These are phyloP conservation scores for Phytophthora rubi DNA, from an alignment of 352 stramenopile species.

Conservation along the genomic window DNA sequence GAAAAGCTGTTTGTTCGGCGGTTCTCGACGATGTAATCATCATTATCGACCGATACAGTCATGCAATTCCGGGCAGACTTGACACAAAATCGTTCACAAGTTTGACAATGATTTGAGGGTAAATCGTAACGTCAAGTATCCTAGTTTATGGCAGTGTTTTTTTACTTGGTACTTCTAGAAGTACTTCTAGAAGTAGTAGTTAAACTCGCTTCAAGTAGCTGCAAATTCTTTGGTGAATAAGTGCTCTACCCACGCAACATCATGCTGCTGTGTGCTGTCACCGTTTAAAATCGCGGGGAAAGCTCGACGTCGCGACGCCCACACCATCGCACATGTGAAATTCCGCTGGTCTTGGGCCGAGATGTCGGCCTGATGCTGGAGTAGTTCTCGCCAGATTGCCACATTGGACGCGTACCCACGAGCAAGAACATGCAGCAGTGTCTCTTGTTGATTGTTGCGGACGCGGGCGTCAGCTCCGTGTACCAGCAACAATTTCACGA, in stretches of 20 bases:
- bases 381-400: conserved; percentile 34
- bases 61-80: too few relatives aligned
- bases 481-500: conserved; percentile 31
- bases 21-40: too few relatives aligned
- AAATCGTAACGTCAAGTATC: too few relatives aligned
- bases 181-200: too few relatives aligned
- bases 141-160: too few relatives aligned
- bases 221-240: conserved; percentile 11
- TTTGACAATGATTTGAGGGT: too few relatives aligned
- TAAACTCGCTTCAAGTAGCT: background rate
- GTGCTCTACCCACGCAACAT: conserved; percentile 13
- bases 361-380: conserved; percentile 26
- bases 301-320: conserved; percentile 10
- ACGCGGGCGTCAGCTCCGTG: conserved; percentile 25
- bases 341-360: conserved; percentile 23
- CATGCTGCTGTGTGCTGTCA: conserved; percentile 4
- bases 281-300: background rate
- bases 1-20: too few relatives aligned
- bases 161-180: too few relatives aligned
- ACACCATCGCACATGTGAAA: conserved; percentile 30
- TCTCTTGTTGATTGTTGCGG: conserved; percentile 25
- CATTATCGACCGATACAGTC: too few relatives aligned
- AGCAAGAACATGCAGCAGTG: conserved; percentile 36
- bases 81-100: too few relatives aligned
- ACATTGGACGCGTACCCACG: conserved; percentile 32